Percentiles rank a stretch among this genome's conserved stretches.
Evolutionary conservation across 306 rosid species (phyloP).

Genomic region (Dalbergia oliveri): DNA sequence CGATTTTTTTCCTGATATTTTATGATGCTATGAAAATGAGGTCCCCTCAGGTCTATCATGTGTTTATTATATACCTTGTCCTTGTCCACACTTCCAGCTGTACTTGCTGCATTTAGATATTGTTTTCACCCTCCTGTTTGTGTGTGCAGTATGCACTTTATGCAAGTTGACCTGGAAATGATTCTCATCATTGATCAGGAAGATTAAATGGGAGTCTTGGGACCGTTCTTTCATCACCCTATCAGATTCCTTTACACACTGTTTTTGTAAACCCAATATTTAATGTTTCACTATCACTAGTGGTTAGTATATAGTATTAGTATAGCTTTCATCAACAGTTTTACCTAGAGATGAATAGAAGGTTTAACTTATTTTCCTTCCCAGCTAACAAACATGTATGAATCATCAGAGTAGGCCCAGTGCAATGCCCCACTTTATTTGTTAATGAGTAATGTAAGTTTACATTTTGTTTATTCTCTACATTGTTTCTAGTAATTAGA

Average conservation of each 20-base stretch:
- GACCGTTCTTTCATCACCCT: conserved; percentile 35
- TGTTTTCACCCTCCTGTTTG: conserved; percentile 10
- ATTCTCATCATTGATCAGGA: conserved; percentile 25
- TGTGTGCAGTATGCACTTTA: conserved; percentile 17
- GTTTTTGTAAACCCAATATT: neutral
- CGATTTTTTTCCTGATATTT: neutral
- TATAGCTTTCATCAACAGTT: neutral
- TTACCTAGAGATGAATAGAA: neutral
- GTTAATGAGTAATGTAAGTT: neutral
- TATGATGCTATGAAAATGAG: conserved; percentile 15
- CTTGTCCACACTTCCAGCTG: conserved; percentile 41
- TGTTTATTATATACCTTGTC: neutral
- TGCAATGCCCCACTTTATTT: conserved; percentile 23
- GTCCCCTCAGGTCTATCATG: conserved; percentile 35
- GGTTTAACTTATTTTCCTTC: neutral
- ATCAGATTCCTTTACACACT: neutral
- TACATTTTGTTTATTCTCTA: neutral
- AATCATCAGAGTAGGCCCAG: conserved; percentile 8
- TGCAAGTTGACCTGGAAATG: conserved; percentile 33
- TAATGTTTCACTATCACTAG: conserved; percentile 13
- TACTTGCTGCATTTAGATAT: conserved; percentile 35
- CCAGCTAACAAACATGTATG: neutral
- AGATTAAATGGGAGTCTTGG: conserved; percentile 29
- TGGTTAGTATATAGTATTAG: neutral
- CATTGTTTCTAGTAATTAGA: neutral